Base-by-base conservation (phyloP, 352 stramenopile species). In the Phytophthora foliorum region DNA sequence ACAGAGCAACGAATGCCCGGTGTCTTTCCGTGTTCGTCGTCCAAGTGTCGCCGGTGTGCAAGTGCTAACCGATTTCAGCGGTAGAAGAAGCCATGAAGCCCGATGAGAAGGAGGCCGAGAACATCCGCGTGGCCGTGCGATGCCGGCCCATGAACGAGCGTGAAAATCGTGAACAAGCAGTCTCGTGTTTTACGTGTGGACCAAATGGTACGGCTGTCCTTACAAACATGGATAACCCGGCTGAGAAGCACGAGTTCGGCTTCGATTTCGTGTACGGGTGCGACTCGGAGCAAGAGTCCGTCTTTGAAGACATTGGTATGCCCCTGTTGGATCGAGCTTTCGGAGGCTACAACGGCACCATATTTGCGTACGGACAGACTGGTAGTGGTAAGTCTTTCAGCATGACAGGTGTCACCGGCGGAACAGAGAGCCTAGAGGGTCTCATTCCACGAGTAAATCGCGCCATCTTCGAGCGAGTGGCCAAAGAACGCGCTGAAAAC, bases 401-500 rank as follows among this genome's bases (percentile, higher is more conserved):
- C 49, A 96, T 97, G 89, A 94, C 82, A 36, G 90, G 92, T 17
- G 78, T 92, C 8, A 57, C 68, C 10, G 72, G 75, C 27, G 88
- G 79, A 22, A 63, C 80, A 27, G 83, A 92, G 48, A 57, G 72
- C 4, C 63, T 93, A 9, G 81, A 94, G 53, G 94, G 94, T 1
- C 83, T 99, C 19, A 98, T 98, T 66, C 93, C 95, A 25, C 88
- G 90, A 61, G 90, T 98, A 65, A 98, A 98, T 75, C 74, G 74
- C 25, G 81, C 90, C 8, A 91, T 98, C 27, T 98, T 98, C 46
- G 82, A 96, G 31, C 81, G 91, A 24, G 82, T 98, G 29, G 59
- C 77, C 8, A 73, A 70, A 9, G 87, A 91, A 25, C 88, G 89
- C 24, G 77, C 63, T 6, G 82, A 89, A 25, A 77, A 86, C 57